Evolutionary conservation across 1,139 yeast genomes (phyloP), one percentile per base, ranked within the genome.

Genomic region (Hemisphaericaspora xylofermentans): DNA sequence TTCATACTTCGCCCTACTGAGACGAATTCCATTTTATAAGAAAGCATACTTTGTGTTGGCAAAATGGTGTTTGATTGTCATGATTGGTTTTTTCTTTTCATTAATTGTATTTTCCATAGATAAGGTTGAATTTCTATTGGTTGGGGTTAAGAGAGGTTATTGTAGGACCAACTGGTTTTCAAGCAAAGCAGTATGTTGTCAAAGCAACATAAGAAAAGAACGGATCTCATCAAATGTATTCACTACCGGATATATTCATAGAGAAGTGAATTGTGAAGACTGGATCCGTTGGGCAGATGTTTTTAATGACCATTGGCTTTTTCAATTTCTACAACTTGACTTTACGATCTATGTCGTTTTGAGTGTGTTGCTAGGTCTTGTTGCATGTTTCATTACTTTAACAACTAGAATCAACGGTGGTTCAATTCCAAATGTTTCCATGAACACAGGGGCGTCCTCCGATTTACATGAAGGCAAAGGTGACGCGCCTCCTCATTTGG

Each of bases 111-210:
- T 60, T 53, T 47, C 56, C n/a, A 76, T 80, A 31, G 83, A 78
- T 51, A 65, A 66, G 42, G 57, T 70, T 24, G 85, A 80, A 53
- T 66, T 71, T 21, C 56, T 73, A 14, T 56, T 80, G 39, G 79
- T 77, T 27, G 84, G 80, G 39, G 60, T 77, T 49, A 75, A 78
- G 48, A 66, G 70, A 42, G 85, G 85, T 9, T 77, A 76, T 52
- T 80, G 85, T 54, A 54, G 61, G 14, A 52, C 67, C 2, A 69
- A 71, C 42, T 72, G 80, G 77, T 59, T 76, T 39, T 59, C 63
- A 4, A 67, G 76, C 44, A 74, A 74, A 50, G 66, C 66, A 2
- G 55, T 63, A 12, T 79, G 84, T 52, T 75, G 81, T 47, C 46
- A 56, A 28, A 21, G 22, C 22, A 25, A 21, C 6, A 9, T 0